phyloP scores from a whole-genome alignment of 805 yeast genomes.

The Candida rishiriensis region DNA sequence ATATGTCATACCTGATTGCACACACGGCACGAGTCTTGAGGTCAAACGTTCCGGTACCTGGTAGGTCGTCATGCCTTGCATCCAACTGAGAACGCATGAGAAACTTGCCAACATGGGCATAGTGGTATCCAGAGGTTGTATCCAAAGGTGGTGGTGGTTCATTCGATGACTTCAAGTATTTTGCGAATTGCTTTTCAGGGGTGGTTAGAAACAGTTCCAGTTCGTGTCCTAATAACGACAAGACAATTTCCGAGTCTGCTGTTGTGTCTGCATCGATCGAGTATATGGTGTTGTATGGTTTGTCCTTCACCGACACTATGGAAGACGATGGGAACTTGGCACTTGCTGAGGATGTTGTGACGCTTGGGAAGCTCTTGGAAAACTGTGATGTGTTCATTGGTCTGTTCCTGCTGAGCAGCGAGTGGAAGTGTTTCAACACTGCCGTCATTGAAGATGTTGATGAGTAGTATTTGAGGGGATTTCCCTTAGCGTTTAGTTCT shows the following conservation, averaged over 20 bases:
- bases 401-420: slow-evolving; percentile 57
- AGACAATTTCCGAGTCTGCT: slow-evolving; percentile 58
- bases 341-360: slow-evolving; percentile 34
- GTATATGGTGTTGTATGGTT: slow-evolving; percentile 29
- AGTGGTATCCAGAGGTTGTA: slow-evolving; percentile 49
- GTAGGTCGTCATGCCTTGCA: slow-evolving; percentile 68
- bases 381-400: slow-evolving; percentile 43
- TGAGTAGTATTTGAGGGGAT: slow-evolving; percentile 46
- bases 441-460: slow-evolving; percentile 90
- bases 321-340: slow-evolving; percentile 52
- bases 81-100: slow-evolving; percentile 89
- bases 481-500: not conserved
- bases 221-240: slow-evolving; percentile 73
- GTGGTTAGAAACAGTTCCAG: slow-evolving; percentile 73
- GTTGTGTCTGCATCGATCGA: slow-evolving; percentile 72
- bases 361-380: slow-evolving; percentile 40
- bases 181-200: slow-evolving; percentile 45
- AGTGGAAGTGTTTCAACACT: slow-evolving; percentile 69
- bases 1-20: slow-evolving; percentile 73
- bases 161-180: slow-evolving; percentile 24
- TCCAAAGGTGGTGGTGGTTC: slow-evolving; percentile 6
- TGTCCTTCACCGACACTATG: slow-evolving; percentile 44
- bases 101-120: slow-evolving; percentile 63
- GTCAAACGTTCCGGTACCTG: slow-evolving; percentile 91
- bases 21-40: slow-evolving; percentile 88